Conservation (phyloP, 768 basidiomycete species). For the Scleroderma citrinum region DNA sequence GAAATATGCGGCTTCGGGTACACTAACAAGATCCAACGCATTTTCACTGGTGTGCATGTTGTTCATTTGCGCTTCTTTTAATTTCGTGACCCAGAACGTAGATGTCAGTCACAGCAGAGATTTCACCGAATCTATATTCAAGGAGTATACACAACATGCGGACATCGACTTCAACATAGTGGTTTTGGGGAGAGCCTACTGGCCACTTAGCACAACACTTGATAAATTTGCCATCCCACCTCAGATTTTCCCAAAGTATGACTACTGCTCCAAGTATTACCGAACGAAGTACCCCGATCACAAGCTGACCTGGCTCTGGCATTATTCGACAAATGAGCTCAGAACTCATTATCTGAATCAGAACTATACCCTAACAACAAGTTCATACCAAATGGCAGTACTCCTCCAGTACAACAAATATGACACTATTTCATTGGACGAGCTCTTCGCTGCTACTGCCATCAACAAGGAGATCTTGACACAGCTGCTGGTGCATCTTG, state of each 20-base stretch:
- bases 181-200: constrained; percentile 94
- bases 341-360: constrained; percentile 89
- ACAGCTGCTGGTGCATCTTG: constrained; percentile 55
- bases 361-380: constrained; percentile 95
- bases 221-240: constrained; percentile 86
- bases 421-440: constrained; percentile 78
- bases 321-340: constrained; percentile 94
- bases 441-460: constrained; percentile 72
- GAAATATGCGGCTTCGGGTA: constrained; percentile 97
- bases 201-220: constrained; percentile 81
- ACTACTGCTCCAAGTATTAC: constrained; percentile 90
- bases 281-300: constrained; percentile 90
- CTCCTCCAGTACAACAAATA: constrained; percentile 89
- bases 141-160: constrained; percentile 83
- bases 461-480: constrained; percentile 76
- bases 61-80: not conserved
- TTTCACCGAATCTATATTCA: constrained; percentile 91
- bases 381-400: constrained; percentile 93
- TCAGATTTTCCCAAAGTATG: constrained; percentile 83
- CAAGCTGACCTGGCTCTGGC: constrained; percentile 98
- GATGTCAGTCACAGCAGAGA: constrained; percentile 96
- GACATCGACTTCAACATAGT: constrained; percentile 89
- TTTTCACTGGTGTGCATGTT: constrained; percentile 79
- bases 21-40: constrained; percentile 90
- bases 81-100: constrained; percentile 25